A percentile compares a stretch with the other conserved stretches of the same genome.
Conservation (phyloP, 2,329 filamentous ascomycete genomes). For the Paramyrothecium roridum region DNA sequence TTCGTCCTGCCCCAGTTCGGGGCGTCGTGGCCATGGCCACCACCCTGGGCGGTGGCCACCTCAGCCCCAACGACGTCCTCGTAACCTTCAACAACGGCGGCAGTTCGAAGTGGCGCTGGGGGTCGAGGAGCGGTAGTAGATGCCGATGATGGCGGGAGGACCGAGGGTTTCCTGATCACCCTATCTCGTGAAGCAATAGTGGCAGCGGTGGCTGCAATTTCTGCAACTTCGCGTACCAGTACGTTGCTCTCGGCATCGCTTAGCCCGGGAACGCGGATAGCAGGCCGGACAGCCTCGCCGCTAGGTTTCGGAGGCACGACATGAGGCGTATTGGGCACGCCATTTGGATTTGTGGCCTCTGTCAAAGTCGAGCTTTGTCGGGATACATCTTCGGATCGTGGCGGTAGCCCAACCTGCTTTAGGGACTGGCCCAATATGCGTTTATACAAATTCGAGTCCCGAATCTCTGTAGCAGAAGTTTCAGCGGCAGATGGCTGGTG, state of each 20-base stretch:
- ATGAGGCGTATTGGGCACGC: constrained; percentile 56
- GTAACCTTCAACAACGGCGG: constrained; percentile 42
- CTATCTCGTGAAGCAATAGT: constrained; percentile 79
- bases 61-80: constrained; percentile 31
- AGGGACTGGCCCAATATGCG: constrained; percentile 88
- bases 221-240: constrained; percentile 82
- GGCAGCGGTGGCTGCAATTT: constrained; percentile 89
- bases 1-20: constrained; percentile 95
- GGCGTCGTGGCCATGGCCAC: constrained; percentile 76
- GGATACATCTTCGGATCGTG: constrained; percentile 45
- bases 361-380: constrained; percentile 34
- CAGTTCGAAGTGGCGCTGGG: constrained; percentile 22
- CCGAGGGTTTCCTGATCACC: constrained; percentile 35
- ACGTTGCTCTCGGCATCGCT: constrained; percentile 78
- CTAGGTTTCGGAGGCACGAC: constrained; percentile 70
- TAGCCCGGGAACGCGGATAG: constrained; percentile 63
- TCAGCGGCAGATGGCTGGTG: constrained; percentile 39
- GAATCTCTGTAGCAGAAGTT: constrained; percentile 63
- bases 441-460: constrained; percentile 87
- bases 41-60: constrained; percentile 28
- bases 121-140: constrained; percentile 25
- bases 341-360: constrained; percentile 35
- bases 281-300: constrained; percentile 33
- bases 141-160: constrained; percentile 19
- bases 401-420: constrained; percentile 71